phyloP scores from a whole-genome alignment of 2,329 filamentous ascomycete species.

The Xylariaceae sp. region DNA sequence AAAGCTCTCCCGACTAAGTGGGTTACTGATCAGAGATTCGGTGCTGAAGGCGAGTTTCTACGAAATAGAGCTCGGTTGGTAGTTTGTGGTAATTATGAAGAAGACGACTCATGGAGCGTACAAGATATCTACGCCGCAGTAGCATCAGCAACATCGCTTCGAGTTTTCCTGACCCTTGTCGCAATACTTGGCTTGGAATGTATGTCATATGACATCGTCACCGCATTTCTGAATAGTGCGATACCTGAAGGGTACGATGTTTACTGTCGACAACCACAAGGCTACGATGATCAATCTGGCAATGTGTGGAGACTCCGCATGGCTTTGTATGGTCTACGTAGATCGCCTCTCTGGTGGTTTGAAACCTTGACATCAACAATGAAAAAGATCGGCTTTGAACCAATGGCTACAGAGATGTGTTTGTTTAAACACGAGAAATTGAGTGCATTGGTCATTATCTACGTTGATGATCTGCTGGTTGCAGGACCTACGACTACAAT shows the following conservation, averaged over 20 bases:
- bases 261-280: background rate
- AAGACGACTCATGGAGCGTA: background rate
- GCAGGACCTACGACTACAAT: background rate
- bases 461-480: background rate
- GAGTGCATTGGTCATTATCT: background rate
- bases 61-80: background rate
- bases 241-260: background rate
- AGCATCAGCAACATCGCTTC: background rate
- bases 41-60: background rate
- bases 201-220: background rate
- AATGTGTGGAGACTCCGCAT: background rate
- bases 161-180: background rate
- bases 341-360: background rate
- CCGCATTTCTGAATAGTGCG: background rate
- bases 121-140: background rate
- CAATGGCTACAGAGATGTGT: background rate
- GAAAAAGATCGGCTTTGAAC: background rate
- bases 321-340: background rate
- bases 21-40: background rate
- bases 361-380: background rate
- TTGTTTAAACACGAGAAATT: background rate
- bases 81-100: background rate
- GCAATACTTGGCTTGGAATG: background rate
- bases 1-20: background rate
- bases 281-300: background rate